Evolutionary conservation across 331 rosid genomes (phyloP), one percentile per base, ranked within the genome.

Genomic region (Cydonia oblonga): DNA sequence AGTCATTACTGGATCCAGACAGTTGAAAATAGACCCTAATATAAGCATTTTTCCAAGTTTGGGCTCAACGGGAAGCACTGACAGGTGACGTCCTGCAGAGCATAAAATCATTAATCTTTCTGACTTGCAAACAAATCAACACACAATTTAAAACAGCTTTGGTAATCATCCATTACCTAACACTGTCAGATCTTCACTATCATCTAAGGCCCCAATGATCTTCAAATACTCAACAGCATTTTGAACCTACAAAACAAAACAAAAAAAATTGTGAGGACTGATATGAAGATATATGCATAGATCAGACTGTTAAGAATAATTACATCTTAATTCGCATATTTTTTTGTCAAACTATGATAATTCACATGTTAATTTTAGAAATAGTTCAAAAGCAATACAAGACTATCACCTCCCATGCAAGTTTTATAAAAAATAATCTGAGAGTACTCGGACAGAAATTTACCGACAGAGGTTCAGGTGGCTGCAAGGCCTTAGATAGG

Each of bases 31-130:
- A 65, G 84, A 79, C 69, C 88, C 88, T 72, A 81, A 81, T 69
- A 84, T 79, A 49, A 84, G 86, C 86, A 81, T 84, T 68, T 84
- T 84, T 30, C 88, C 88, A 56, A 84, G 88, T 72, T 84, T 84
- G 68, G 88, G 88, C 71, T 84, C 88, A 69, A 84, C 88, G 1
- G 88, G 88, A 75, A 84, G 88, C 82, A 75, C 56, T 35, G 88
- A 78, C 15, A 84, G 70, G 76, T 84, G 74, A 71, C 72, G 78
- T 28, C 88, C 88, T 83, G 80, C 33, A 54, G 13, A 72, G 62
- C 51, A 68, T 23, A 12, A 49, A 73, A 70, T 63, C 65, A 13
- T n/a, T 54, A 24, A 46, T 66, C 32, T 71, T 56, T 66, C 61
- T 53, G 46, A 26, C 42, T 35, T 56, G 64, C 68, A 13, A 23